phyloP scores from a whole-genome alignment of 2,329 filamentous ascomycete genomes.

The Calonectria hongkongensis region DNA sequence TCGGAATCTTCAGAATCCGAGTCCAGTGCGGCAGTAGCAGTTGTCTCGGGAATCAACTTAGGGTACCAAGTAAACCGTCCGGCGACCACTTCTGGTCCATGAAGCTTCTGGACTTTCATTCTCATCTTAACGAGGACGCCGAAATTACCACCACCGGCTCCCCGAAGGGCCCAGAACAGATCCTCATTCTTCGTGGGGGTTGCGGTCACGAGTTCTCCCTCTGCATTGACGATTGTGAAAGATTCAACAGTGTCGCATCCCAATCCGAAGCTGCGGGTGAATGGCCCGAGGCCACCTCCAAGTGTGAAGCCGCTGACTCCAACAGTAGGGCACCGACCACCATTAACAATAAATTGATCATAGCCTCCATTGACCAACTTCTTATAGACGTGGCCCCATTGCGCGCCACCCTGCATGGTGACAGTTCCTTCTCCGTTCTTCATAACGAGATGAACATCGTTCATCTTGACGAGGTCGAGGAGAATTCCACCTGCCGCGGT shows the following conservation, averaged over 20 bases:
- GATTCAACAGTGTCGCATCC: conserved; percentile 12
- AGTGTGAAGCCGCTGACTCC: conserved; percentile 8
- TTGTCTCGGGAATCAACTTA: neutral
- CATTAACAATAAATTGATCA: neutral
- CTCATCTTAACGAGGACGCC: conserved; percentile 14
- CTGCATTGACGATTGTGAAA: neutral
- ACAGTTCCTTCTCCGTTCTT: neutral
- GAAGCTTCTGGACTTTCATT: neutral
- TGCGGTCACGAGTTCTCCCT: neutral
- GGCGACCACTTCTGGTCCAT: neutral
- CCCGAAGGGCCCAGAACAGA: conserved; percentile 5
- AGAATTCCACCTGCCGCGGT: neutral
- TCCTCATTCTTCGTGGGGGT: neutral
- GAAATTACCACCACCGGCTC: conserved; percentile 4
- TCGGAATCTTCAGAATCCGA: neutral
- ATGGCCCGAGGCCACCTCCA: conserved; percentile 1
- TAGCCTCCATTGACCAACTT: neutral
- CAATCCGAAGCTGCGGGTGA: conserved; percentile 1
- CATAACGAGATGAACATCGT: conserved; percentile 7
- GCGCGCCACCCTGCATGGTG: conserved; percentile 8
- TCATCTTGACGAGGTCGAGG: neutral
- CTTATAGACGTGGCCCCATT: conserved; percentile 5
- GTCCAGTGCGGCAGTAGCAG: neutral
- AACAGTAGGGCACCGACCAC: neutral
- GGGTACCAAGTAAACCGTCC: conserved; percentile 1